Conservation (phyloP, 208 protist species). For the Acanthamoeba lenticulata region DNA sequence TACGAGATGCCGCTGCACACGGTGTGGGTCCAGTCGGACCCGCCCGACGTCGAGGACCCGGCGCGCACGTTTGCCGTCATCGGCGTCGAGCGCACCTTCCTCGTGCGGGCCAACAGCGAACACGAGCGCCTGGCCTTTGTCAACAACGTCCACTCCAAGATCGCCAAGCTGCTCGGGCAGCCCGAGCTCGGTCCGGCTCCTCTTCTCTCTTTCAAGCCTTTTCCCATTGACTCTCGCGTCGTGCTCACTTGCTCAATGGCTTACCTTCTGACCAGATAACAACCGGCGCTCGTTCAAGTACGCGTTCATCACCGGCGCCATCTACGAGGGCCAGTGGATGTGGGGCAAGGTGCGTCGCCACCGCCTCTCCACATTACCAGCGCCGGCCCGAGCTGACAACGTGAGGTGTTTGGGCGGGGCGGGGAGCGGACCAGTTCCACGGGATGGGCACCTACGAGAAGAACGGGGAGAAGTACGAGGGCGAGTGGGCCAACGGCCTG, state of each 20-base stretch:
- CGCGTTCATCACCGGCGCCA: neutral
- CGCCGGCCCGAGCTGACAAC: neutral
- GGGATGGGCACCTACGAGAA: conserved; percentile 33
- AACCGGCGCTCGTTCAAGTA: neutral
- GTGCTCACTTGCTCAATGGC: too few relatives aligned
- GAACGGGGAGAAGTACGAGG: conserved; percentile 41
- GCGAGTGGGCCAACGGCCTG: conserved; percentile 16
- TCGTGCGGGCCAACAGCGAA: conserved; percentile 34
- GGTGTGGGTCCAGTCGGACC: conserved; percentile 11
- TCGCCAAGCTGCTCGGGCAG: neutral
- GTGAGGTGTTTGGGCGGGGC: too few relatives aligned
- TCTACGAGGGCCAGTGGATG: conserved; percentile 45
- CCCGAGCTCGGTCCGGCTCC: conserved; percentile 5
- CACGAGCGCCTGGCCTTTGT: conserved; percentile 6
- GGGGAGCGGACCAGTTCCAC: neutral
- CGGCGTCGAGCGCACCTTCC: neutral
- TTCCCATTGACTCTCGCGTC: neutral
- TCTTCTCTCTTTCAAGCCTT: neutral
- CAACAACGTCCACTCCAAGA: neutral
- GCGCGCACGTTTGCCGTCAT: conserved; percentile 29
- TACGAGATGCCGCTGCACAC: conserved; percentile 18
- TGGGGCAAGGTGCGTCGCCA: neutral
- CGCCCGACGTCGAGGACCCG: conserved; percentile 17
- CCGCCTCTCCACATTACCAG: neutral
- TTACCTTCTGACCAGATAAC: too few relatives aligned